phyloP scores from a whole-genome alignment of 305 asterid species.

The Fraxinus platypoda region DNA sequence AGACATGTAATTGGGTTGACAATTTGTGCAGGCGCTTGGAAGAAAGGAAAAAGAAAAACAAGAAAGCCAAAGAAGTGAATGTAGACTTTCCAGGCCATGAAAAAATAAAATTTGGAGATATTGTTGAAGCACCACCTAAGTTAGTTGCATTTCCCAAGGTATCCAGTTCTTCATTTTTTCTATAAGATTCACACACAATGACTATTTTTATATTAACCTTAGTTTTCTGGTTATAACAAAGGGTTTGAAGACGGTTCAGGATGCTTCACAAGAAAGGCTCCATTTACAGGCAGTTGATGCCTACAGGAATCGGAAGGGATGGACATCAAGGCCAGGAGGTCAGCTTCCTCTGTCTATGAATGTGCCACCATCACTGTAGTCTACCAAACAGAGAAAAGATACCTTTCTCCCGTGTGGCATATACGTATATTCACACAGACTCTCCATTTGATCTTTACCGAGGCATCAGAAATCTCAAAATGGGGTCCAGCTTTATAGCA shows the following conservation, averaged over 20 bases:
- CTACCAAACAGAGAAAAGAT: neutral
- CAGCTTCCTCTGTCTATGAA: slow-evolving; percentile 53
- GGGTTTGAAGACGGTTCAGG: slow-evolving; percentile 52
- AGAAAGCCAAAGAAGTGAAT: slow-evolving; percentile 43
- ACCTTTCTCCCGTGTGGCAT: neutral
- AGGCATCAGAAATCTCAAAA: neutral
- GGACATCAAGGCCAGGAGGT: slow-evolving; percentile 84
- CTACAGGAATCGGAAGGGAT: slow-evolving; percentile 77
- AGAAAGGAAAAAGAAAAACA: slow-evolving; percentile 72
- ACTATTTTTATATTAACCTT: slow-evolving; percentile 4
- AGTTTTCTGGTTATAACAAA: slow-evolving; percentile 27
- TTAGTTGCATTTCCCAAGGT: slow-evolving; percentile 78
- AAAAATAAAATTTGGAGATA: slow-evolving; percentile 75
- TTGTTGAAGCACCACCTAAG: slow-evolving; percentile 92
- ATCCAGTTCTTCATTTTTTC: neutral
- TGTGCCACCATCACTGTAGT: slow-evolving; percentile 29
- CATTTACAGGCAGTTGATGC: slow-evolving; percentile 81
- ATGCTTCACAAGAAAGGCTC: slow-evolving; percentile 87
- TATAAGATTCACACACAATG: neutral
- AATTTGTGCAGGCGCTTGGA: slow-evolving; percentile 56
- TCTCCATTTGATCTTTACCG: neutral
- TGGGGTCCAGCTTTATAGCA: neutral
- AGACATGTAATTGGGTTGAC: slow-evolving; percentile 1
- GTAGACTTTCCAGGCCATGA: slow-evolving; percentile 60
- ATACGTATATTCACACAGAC: neutral